These are phyloP conservation scores for Scolecobasidium constrictum DNA, from an alignment of 2,329 filamentous ascomycete species.

Conservation along the genomic window DNA sequence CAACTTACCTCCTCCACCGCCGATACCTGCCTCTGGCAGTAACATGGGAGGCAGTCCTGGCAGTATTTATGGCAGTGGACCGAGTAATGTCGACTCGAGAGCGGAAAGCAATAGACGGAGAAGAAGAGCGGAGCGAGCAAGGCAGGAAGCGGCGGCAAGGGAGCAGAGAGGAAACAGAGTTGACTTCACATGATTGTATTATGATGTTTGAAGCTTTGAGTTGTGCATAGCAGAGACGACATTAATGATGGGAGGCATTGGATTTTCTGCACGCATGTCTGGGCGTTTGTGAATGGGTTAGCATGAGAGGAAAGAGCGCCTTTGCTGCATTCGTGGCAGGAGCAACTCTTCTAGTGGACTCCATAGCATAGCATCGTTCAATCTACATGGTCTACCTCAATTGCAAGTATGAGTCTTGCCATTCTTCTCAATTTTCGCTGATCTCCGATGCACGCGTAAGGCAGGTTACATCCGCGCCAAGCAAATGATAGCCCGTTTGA, in stretches of 20 bases:
- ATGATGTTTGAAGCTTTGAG: too few relatives aligned
- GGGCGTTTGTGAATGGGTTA: too few relatives aligned
- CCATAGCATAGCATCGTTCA: too few relatives aligned
- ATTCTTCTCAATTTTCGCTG: too few relatives aligned
- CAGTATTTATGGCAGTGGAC: constrained; percentile 19
- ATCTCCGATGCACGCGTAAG: too few relatives aligned
- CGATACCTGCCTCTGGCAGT: constrained; percentile 19
- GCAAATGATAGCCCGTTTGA: not conserved
- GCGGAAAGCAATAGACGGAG: constrained; percentile 28
- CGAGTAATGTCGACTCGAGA: constrained; percentile 26
- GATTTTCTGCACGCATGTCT: too few relatives aligned
- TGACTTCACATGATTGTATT: constrained; percentile 24
- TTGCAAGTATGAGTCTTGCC: too few relatives aligned
- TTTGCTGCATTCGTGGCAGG: too few relatives aligned
- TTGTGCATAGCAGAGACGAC: too few relatives aligned
- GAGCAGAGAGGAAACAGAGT: constrained; percentile 26
- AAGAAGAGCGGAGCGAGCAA: constrained; percentile 27
- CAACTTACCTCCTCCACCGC: constrained; percentile 22
- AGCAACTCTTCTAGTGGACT: too few relatives aligned
- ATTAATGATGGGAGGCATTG: not conserved
- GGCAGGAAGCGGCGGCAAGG: constrained; percentile 19
- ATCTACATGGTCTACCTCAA: too few relatives aligned
- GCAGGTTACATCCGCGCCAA: not conserved
- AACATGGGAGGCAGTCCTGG: constrained; percentile 22
- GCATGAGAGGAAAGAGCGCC: too few relatives aligned